Evolutionary conservation across 306 rosid genomes (phyloP), one percentile per base, ranked within the genome.

Genomic region (Gastrolobium bilobum): DNA sequence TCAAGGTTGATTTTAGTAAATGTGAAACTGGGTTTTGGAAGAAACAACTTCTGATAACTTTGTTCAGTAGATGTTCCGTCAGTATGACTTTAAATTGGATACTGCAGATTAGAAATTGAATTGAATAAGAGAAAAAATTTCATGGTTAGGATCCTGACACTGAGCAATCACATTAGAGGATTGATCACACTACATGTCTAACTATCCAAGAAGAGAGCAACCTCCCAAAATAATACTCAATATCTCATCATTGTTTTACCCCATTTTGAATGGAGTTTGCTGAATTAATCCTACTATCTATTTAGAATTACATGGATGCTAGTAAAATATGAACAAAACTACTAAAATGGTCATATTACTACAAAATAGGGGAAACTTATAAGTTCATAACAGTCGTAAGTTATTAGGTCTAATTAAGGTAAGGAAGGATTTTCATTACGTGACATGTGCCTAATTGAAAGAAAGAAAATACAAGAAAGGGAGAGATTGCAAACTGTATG

Each of bases 391-490:
- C 0, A 2, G 9, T 38, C 37, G 15, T 20, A 30, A 52, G 8
- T 72, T 39, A 38, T 54, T 72, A 20, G 77, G 66, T 54, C 56
- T 13, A 10, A 52, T 53, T 37, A 51, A 26, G 65, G n/a, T 29
- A 10, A 64, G 34, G 46, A 6, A 63, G 39, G 10, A 42, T 64
- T 64, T 76, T 51, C 7, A 54, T 56, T 67, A 33, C 2, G 9
- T 37, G 65, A 10, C 42, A 11, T 50, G 40, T 50, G 60, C 61
- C 30, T 20, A 20, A 20, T 20, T 20, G 26, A 20, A 20, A 20
- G 26, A 20, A 20, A 20, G 26, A 20, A 20, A 20, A 20, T 20
- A 20, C 26, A 20, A 20, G 26, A 20, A 20, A 20, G 26, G 26
- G 26, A 20, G 26, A 20, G 26, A 20, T 20, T 20, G 26, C 26